Evolutionary conservation across 2,329 filamentous ascomycete species (phyloP).

Genomic region (Fusarium avenaceum): DNA sequence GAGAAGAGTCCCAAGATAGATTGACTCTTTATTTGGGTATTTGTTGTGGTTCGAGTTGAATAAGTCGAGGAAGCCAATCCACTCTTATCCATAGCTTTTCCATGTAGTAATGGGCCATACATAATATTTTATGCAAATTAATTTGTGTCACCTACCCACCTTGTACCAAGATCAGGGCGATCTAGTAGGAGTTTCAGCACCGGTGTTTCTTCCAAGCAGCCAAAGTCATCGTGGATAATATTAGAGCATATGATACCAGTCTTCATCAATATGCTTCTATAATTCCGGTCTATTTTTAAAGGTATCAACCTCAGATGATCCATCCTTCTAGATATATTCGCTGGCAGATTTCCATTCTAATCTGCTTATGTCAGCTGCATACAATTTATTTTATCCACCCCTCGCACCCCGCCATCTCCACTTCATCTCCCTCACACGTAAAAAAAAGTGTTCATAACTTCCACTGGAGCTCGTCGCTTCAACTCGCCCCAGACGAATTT

Average conservation of each 20-base stretch:
- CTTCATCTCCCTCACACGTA: constrained; percentile 39
- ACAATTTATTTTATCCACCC: constrained; percentile 7
- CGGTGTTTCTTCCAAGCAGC: too few relatives aligned
- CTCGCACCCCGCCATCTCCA: constrained; percentile 38
- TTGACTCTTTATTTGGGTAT: neutral
- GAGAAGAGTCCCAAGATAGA: neutral
- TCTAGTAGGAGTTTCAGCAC: neutral
- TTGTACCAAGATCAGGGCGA: neutral
- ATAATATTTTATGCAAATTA: neutral
- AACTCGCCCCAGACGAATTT: constrained; percentile 47
- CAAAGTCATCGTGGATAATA: neutral
- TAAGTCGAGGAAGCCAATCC: neutral
- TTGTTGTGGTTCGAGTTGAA: neutral
- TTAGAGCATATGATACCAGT: neutral
- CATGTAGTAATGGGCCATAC: neutral
- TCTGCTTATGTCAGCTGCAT: neutral
- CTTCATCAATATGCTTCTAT: too few relatives aligned
- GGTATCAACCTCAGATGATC: too few relatives aligned
- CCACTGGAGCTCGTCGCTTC: constrained; percentile 47
- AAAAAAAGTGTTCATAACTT: constrained; percentile 38
- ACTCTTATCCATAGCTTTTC: neutral
- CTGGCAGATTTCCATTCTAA: neutral
- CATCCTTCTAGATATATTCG: neutral
- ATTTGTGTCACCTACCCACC: neutral
- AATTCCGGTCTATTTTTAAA: neutral